Evolutionary conservation across 345 rosid genomes (phyloP), one percentile per base, ranked within the genome.

Genomic region (Populus euphratica): DNA sequence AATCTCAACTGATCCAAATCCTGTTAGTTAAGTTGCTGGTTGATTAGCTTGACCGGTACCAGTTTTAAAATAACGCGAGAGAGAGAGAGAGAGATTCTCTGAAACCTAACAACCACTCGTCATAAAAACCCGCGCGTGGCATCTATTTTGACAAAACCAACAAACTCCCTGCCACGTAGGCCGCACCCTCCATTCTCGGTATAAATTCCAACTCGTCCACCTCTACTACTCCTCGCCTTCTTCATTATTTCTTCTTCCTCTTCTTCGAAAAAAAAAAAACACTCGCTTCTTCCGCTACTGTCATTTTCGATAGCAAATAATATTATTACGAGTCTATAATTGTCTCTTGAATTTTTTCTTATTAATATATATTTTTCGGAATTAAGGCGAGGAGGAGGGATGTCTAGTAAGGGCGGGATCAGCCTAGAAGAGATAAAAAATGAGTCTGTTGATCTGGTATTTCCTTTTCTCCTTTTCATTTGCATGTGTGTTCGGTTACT

Each of bases 391-490:
- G 72, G 23, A 27, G 5, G n/a, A 1, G 44, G 1, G 25, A 88
- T 88, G 91, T 74, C 77, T 23, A 66, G 80, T 41, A 83, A 75
- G 27, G 85, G 84, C 76, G 88, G 70, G 59, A 81, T 81, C 86
- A 85, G 87, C 73, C 92, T 91, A 49, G 91, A 89, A 61, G 89
- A 89, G 76, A 87, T 91, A 6, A 91, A 90, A 73, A 86, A 89
- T 70, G 96, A 91, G 88, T 77, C 91, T 52, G 94, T 91, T 78
- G 94, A 91, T 89, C 89, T 91, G 92, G 96, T 89, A 83, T 31
- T 13, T 41, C 11, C 17, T 41, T 17, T 29, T 25, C 59, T 43
- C 5, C 13, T 39, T 18, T 56, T 13, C 39, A 14, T 20, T 20
- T 56, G 17, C 49, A 36, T 33, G 33, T 11, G 8, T 54, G 43